Conservation (phyloP, 805 yeast species). For the Cephaloascus albidus region DNA sequence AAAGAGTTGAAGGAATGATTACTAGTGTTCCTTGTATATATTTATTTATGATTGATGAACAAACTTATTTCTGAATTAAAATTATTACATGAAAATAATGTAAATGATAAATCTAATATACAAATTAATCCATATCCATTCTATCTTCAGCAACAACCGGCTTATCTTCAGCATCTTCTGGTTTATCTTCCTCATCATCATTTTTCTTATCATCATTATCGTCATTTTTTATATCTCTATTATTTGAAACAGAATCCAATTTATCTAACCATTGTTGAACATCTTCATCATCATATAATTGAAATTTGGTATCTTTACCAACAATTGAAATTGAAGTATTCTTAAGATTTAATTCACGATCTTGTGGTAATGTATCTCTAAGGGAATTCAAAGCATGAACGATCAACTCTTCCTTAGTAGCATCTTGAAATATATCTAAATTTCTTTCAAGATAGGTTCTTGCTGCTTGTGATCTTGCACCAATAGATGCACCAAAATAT, state of each 20-base stretch:
- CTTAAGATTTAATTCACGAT: constrained; percentile 74
- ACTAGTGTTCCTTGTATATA: too few species aligned
- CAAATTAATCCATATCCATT: constrained; percentile 22
- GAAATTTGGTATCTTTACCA: constrained; percentile 71
- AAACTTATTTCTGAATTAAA: too few species aligned
- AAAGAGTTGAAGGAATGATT: constrained; percentile 8
- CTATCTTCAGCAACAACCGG: constrained; percentile 16
- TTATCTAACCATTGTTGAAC: constrained; percentile 78
- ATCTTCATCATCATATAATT: constrained; percentile 76
- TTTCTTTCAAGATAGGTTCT: constrained; percentile 90
- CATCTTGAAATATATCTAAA: constrained; percentile 54
- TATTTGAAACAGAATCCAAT: constrained; percentile 56
- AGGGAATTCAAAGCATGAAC: constrained; percentile 83
- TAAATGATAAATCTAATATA: background rate
- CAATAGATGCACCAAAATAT: constrained; percentile 89
- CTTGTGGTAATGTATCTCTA: constrained; percentile 91
- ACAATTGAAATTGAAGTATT: constrained; percentile 91
- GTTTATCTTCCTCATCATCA: constrained; percentile 10
- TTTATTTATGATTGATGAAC: too few species aligned
- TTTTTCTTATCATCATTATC: constrained; percentile 17
- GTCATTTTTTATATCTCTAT: constrained; percentile 37
- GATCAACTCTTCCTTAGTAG: constrained; percentile 63
- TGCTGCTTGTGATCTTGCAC: constrained; percentile 98
- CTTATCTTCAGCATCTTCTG: constrained; percentile 5
- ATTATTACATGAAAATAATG: too few species aligned